Evolutionary conservation across 257 asterid genomes (phyloP), one percentile per base, ranked within the genome.

Genomic region (Cynanchum wilfordii): DNA sequence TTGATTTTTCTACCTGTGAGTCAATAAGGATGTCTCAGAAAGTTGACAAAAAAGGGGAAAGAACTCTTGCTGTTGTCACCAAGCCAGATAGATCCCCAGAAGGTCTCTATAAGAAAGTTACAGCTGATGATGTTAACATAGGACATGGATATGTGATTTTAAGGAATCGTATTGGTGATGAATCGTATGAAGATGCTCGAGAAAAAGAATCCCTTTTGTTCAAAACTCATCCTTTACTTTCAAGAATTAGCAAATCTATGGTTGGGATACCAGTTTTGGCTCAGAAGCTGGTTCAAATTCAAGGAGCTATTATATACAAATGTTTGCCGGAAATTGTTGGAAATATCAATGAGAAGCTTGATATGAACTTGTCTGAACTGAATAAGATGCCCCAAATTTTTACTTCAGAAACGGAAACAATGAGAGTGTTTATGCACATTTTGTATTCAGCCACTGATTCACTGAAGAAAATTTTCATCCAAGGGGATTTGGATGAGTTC

Each of bases 11-110:
- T 0, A 69, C 75, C 8, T 75, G 79, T 7, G 74, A 75, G 47
- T 75, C 74, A 0, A 75, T 75, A 13, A 30, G 79, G 3, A 75
- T 75, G 79, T 75, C 74, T 1, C 71, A 76, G 19, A 52, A 70
- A 2, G 79, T 62, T 0, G 79, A 70, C 0, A 76, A n/a, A 30
- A 62, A 59, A 0, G 79, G 79, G 0, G 68, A 76, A 20, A 36
- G 79, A 11, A 70, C 76, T 6, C 66, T 70, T 4, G 79, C 76
- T 3, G 75, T 69, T 0, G 79, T 76, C 1, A 76, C 75, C 0
- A 69, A 76, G 22, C 49, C 50, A 0, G 79, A 76, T 17, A 76
- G 51, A 57, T 0, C 54, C 4, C 75, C 79, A 1, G 79, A 76
- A 24, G 79, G 79, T 3, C 36, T 69, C 0, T 44, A 2, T 20